phyloP scores from a whole-genome alignment of 495 filamentous ascomycete genomes.

The Xylaria palmicola region DNA sequence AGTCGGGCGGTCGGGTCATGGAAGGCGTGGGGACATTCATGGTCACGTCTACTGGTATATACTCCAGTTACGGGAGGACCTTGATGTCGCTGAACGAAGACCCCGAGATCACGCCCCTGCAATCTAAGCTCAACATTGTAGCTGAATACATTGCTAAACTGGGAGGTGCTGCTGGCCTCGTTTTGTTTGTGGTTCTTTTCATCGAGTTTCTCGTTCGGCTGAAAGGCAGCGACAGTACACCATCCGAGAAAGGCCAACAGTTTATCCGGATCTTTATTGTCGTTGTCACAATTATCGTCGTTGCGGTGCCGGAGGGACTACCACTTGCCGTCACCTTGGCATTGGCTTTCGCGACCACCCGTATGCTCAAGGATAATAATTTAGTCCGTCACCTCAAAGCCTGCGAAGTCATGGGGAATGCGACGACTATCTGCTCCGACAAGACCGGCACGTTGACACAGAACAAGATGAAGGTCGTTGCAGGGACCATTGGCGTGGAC shows the following conservation, averaged over 20 bases:
- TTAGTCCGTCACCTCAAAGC: slow-evolving; percentile 86
- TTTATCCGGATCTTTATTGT: slow-evolving; percentile 95
- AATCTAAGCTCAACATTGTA: slow-evolving; percentile 86
- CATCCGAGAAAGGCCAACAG: slow-evolving; percentile 76
- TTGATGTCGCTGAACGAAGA: slow-evolving; percentile 92
- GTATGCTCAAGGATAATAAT: slow-evolving; percentile 96
- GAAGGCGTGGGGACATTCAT: slow-evolving; percentile 87
- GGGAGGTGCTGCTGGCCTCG: slow-evolving; percentile 75
- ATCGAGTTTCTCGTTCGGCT: slow-evolving; percentile 81
- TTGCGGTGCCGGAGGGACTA: slow-evolving; percentile 91
- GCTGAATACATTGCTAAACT: slow-evolving; percentile 95
- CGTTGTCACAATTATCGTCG: slow-evolving; percentile 91
- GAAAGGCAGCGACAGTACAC: slow-evolving; percentile 50
- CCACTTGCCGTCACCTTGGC: slow-evolving; percentile 92
- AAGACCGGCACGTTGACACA: slow-evolving; percentile 95
- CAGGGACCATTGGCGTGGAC: slow-evolving; percentile 68
- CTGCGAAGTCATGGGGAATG: slow-evolving; percentile 99
- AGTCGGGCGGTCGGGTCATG: slow-evolving; percentile 88
- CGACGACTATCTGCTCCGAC: slow-evolving; percentile 93
- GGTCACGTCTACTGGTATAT: slow-evolving; percentile 82
- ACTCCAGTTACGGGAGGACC: slow-evolving; percentile 87
- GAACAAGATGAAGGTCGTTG: slow-evolving; percentile 88
- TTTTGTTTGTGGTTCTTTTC: slow-evolving; percentile 88
- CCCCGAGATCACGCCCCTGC: slow-evolving; percentile 88
- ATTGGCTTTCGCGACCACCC: slow-evolving; percentile 88